Evolutionary conservation across 345 rosid genomes (phyloP), one percentile per base, ranked within the genome.

Genomic region (Citropsis articulata): DNA sequence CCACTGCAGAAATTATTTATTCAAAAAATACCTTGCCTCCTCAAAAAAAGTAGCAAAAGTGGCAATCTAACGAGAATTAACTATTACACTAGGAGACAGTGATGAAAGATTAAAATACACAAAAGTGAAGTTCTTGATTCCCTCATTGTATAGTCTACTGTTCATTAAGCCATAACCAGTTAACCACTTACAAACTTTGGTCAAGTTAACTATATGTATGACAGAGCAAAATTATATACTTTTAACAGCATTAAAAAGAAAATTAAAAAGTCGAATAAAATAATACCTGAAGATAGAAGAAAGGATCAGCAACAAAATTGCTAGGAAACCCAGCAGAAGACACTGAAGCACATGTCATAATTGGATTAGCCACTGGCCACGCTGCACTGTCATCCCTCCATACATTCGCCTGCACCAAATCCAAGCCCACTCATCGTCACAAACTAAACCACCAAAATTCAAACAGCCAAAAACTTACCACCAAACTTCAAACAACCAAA

Each of bases 331-430:
- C 93, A 81, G 98, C 86, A 77, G 82, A 87, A 18, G 98, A 88
- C 71, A 85, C 83, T 18, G 97, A 92, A 69, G 93, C 97, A 81
- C 99, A 96, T 70, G 98, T 90, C 75, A 96, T 38, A 73, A 96
- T 89, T n/a, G 99, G 99, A 73, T 96, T 94, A 66, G 99, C 91
- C 36, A 96, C 95, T 1, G 99, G 99, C 98, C 98, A 94, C 2
- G 98, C 93, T 19, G 90, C 90, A 80, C 83, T 89, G 66, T 86
- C 88, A 79, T 94, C 88, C 62, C 87, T 94, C 99, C 98, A 86
- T 33, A 87, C 77, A 79, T 90, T 89, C 75, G 76, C 66, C 99
- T 96, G 87, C 73, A 80, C 72, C 75, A 69, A 38, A 24, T 72
- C 68, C 69, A 55, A 12, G 57, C 76, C 74, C 75, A 77, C 22